Percentiles rank a stretch among this genome's conserved stretches.
These are phyloP conservation scores for Aureobasidium pullulans DNA, from an alignment of 2,329 filamentous ascomycete species.

Conservation along the genomic window DNA sequence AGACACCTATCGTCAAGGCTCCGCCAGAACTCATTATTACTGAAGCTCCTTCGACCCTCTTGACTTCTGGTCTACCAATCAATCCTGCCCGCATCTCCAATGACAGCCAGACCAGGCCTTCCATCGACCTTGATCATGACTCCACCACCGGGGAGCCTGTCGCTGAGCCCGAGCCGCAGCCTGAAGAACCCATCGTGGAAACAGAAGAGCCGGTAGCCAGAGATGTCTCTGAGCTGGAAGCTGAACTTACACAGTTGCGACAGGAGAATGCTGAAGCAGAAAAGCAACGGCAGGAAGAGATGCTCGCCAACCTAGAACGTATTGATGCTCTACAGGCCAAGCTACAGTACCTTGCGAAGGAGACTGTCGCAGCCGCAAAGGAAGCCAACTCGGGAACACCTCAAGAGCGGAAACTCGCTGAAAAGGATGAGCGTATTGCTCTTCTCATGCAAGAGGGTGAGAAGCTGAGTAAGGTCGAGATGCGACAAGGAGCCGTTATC, in stretches of 20 bases:
- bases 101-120: conserved; percentile 21
- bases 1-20: neutral
- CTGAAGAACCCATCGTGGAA: neutral
- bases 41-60: conserved; percentile 17
- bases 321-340: conserved; percentile 91
- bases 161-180: neutral
- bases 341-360: conserved; percentile 76
- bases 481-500: conserved; percentile 74
- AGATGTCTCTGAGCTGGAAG: conserved; percentile 30
- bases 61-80: conserved; percentile 27
- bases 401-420: conserved; percentile 69
- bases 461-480: conserved; percentile 75
- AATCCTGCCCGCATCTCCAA: conserved; percentile 27
- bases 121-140: conserved; percentile 16
- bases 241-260: conserved; percentile 42
- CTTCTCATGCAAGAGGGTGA: conserved; percentile 88
- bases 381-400: conserved; percentile 60
- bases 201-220: neutral
- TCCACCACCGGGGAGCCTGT: neutral
- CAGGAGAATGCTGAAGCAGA: conserved; percentile 45
- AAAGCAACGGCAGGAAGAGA: conserved; percentile 67
- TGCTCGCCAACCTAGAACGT: conserved; percentile 74
- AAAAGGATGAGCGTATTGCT: conserved; percentile 86
- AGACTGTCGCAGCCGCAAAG: conserved; percentile 68
- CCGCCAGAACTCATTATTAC: neutral